Conservation (phyloP, 2,329 filamentous ascomycete genomes). For the Fusarium incarnatum region DNA sequence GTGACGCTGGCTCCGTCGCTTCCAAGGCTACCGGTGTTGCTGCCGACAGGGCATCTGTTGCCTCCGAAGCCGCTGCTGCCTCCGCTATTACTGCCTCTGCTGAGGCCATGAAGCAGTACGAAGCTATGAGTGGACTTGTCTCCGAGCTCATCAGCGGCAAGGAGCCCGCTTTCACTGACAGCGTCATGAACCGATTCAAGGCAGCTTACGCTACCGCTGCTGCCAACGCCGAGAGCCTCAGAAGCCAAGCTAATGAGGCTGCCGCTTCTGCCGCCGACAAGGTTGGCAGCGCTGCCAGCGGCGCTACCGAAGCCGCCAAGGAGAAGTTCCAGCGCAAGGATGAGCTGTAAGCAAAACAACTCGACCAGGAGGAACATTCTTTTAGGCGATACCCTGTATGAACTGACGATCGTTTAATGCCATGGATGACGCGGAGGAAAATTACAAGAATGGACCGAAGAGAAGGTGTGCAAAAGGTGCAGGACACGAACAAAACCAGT, state of each 20-base stretch:
- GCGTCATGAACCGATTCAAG: conserved; percentile 77
- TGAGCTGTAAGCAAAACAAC: conserved; percentile 52
- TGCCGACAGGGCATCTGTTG: conserved; percentile 51
- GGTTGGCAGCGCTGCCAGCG: conserved; percentile 53
- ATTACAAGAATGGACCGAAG: conserved; percentile 23
- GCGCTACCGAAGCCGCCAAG: conserved; percentile 58
- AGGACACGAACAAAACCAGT: conserved; percentile 26
- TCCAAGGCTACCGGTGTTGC: conserved; percentile 67
- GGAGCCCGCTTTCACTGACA: conserved; percentile 85
- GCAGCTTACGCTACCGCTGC: conserved; percentile 77
- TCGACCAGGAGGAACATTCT: conserved; percentile 38
- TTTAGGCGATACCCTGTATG: conserved; percentile 48
- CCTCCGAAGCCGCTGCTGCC: conserved; percentile 59
- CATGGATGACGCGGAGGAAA: conserved; percentile 24
- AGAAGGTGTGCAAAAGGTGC: conserved; percentile 19
- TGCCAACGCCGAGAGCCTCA: conserved; percentile 62
- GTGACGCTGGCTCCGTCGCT: conserved; percentile 66
- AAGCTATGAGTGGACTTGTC: conserved; percentile 76
- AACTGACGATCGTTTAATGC: conserved; percentile 47
- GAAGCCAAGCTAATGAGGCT: conserved; percentile 50
- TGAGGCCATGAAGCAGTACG: conserved; percentile 72
- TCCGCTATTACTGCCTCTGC: conserved; percentile 72
- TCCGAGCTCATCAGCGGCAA: conserved; percentile 81
- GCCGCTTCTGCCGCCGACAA: conserved; percentile 52
- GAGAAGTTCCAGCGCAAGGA: conserved; percentile 54